Evolutionary conservation across 192 early-diverging fungal genomes (phyloP), one percentile per base, ranked within the genome.

Genomic region (Thamnidium elegans): DNA sequence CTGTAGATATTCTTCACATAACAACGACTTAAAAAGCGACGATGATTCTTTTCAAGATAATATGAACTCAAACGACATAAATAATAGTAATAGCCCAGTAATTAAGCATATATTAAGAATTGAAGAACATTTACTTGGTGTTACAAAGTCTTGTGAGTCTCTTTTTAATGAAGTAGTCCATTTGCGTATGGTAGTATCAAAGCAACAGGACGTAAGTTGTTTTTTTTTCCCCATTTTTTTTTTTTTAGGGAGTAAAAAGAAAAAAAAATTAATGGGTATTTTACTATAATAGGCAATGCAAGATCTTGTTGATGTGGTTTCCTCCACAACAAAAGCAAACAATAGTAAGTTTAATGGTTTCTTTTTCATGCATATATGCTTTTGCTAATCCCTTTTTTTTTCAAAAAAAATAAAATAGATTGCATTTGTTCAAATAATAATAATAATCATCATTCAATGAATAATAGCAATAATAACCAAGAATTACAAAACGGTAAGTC

Each of bases 21-120:
- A 30, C 17, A 39, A 10, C 9, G 9, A 39, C 36, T 6, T 4
- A 9, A 39, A 39, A 10, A 39, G 9, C 36, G 36, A 39, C 5
- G 36, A 39, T 9, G 36, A 44, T 23, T 7, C 17, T 48, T 9
- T 46, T 50, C 23, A 36, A 17, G 19, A 46, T 21, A 51, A 34
- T 39, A 39, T 39, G 5, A 39, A 39, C 9, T 1, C 36, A 10
- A 39, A 26, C 26, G 26, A 4, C 36, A 39, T 39, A 10, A 39
- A 65, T 32, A 43, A 56, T 21, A 51, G 44, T 8, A 53, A 63
- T 13, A 59, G 21, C 7, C 34, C 62, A 21, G 21, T 69, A 15
- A 44, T 62, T 23, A 63, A 63, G 15, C 69, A 70, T 7, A 63
- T 70, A 48, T n/a, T 56, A 32, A 64, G 48, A n/a, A 56, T 70